Base-by-base conservation (phyloP, 306 rosid genomes). In the Canavalia gladiata region DNA sequence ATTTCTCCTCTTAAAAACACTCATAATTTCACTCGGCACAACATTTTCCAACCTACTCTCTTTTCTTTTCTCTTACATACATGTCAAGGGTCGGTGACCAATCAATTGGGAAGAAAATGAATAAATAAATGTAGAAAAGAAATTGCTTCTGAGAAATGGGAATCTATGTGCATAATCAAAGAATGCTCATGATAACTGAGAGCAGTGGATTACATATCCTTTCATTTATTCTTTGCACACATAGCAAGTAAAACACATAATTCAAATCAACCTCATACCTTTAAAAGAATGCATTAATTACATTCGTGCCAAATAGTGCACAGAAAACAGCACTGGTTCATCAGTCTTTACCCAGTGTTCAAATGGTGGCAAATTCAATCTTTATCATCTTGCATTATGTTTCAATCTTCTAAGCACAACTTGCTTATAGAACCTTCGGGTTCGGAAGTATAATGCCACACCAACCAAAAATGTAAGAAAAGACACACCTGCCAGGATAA, bases 401-500 rank as follows among this genome's bases (percentile, higher is more conserved):
- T 78, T 55, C 4, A 87, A 75, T 86, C 90, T 90, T 60, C 56
- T 86, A 34, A 93, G 59, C 62, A 88, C 89, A 68, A 91, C 86
- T 56, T 3, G 66, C 52, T 71, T 70, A 73, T 93, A 95, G 86
- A 93, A 89, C 69, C 84, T 86, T 79, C 13, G 88, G 6, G 99
- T 91, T 11, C 92, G 90, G 55, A 89, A 90, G 75, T 82, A 91
- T 84, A 95, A 85, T 8, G 74, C 86, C 35, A 87, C 34, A 59
- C 93, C 91, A 70, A 82, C 87, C 77, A 93, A 86, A 85, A 82
- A 91, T 31, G 97, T 89, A 8, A 89, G 37, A 64, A 82, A 84
- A 73, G 92, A 82, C 43, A 92, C 92, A 5, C 80, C 82, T 1
- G 99, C 96, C 85, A 93, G 87, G 78, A 95, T 87, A 28, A 93